phyloP scores from a whole-genome alignment of 495 filamentous ascomycete genomes.

The Aspergillus nanangensis region DNA sequence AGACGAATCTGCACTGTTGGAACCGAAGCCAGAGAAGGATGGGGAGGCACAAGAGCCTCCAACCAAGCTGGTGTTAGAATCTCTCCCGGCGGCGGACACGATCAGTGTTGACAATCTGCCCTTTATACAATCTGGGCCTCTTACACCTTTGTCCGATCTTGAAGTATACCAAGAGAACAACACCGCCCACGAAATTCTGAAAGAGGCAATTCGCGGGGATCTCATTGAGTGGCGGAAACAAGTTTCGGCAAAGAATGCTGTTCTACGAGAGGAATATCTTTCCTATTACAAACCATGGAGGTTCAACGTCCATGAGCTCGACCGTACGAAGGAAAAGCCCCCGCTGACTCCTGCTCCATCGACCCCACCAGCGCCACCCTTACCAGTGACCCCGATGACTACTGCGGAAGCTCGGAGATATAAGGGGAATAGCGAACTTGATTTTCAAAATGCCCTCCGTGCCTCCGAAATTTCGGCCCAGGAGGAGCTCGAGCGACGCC shows the following conservation, averaged over 20 bases:
- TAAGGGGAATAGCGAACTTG: slow-evolving; percentile 66
- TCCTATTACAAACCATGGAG: slow-evolving; percentile 46
- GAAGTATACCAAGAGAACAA: slow-evolving; percentile 42
- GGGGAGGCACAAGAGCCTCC: slow-evolving; percentile 34
- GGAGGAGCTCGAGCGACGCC: slow-evolving; percentile 65
- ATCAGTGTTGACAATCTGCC: slow-evolving; percentile 40
- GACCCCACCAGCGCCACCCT: slow-evolving; percentile 37
- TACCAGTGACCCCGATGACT: slow-evolving; percentile 36
- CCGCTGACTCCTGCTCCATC: slow-evolving; percentile 47
- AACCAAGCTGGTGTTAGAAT: slow-evolving; percentile 13
- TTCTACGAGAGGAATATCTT: slow-evolving; percentile 37
- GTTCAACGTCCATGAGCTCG: slow-evolving; percentile 48
- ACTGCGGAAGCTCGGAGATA: slow-evolving; percentile 55
- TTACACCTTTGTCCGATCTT: slow-evolving; percentile 46
- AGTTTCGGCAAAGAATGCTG: slow-evolving; percentile 35
- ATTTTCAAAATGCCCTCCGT: slow-evolving; percentile 70
- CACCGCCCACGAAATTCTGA: slow-evolving; percentile 29
- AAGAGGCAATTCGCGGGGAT: slow-evolving; percentile 27
- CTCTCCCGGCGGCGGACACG: slow-evolving; percentile 12
- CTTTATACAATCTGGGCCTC: slow-evolving; percentile 43
- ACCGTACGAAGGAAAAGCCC: slow-evolving; percentile 56
- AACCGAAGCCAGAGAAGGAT: slow-evolving; percentile 18
- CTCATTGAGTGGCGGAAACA: slow-evolving; percentile 40
- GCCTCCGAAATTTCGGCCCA: slow-evolving; percentile 74
- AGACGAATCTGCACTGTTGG: slow-evolving; percentile 12